Percentiles rank a stretch among this genome's conserved stretches.
These are phyloP conservation scores for Mycosphaerella arachidis DNA, from an alignment of 2,329 filamentous ascomycete species.

Conservation along the genomic window DNA sequence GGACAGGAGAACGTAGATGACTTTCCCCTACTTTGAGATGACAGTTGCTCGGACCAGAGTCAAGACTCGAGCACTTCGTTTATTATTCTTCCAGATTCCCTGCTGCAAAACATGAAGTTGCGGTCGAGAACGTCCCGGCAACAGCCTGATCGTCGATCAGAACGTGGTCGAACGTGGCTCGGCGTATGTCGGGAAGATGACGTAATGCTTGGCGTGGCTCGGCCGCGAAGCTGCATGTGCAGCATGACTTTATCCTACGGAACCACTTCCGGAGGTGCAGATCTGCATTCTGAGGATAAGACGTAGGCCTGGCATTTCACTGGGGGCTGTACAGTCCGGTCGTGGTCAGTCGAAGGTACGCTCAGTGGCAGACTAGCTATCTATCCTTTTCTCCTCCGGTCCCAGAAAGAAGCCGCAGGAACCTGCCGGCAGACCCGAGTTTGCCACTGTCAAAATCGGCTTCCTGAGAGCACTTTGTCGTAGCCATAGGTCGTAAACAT, in stretches of 20 bases:
- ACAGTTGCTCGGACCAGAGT: too few species aligned
- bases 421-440: neutral
- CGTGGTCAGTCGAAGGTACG: neutral
- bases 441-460: conserved; percentile 8
- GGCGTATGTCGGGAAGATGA: neutral
- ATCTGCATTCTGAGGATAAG: neutral
- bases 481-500: conserved; percentile 50
- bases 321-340: neutral
- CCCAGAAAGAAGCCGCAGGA: neutral
- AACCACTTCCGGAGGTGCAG: neutral
- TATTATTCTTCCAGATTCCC: neutral
- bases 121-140: neutral
- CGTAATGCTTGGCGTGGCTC: neutral
- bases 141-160: conserved; percentile 2
- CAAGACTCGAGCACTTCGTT: too few species aligned
- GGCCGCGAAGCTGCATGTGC: neutral
- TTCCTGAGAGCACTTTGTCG: conserved; percentile 15
- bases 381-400: neutral
- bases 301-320: neutral
- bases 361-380: neutral
- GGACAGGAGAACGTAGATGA: neutral
- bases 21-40: too few species aligned
- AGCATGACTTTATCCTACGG: neutral
- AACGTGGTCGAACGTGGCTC: conserved; percentile 1
- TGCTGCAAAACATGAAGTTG: neutral